Percentiles rank a stretch among this genome's conserved stretches.
These are phyloP conservation scores for Porcisia deanei DNA, from an alignment of 208 protist species.

Conservation along the genomic window DNA sequence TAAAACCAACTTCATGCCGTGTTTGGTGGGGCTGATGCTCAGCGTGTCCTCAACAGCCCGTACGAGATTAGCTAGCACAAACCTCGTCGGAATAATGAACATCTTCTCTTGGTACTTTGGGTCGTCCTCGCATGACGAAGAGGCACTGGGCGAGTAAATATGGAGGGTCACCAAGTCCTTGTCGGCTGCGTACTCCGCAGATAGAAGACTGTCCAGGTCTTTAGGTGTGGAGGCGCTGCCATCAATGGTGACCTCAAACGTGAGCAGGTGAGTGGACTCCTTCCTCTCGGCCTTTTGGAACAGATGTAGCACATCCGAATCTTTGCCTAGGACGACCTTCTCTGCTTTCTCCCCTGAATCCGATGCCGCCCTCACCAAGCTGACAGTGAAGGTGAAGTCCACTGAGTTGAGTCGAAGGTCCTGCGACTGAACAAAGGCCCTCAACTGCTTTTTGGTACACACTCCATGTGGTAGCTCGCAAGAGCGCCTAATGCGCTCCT, in stretches of 20 bases:
- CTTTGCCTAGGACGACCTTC: constrained; percentile 10
- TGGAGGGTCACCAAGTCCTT: constrained; percentile 50
- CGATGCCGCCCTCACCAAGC: not conserved
- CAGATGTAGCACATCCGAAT: constrained; percentile 29
- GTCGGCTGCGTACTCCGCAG: constrained; percentile 36
- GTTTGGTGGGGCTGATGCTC: not conserved
- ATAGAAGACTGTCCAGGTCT: constrained; percentile 17
- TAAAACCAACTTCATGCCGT: not conserved
- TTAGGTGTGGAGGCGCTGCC: not conserved
- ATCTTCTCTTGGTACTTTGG: constrained; percentile 34
- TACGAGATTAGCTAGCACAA: constrained; percentile 28
- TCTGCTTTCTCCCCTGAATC: not conserved
- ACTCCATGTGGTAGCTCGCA: constrained; percentile 34
- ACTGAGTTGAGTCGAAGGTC: constrained; percentile 65
- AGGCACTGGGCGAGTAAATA: constrained; percentile 32
- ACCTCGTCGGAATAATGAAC: constrained; percentile 48
- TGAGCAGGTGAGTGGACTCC: constrained; percentile 10
- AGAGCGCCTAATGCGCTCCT: constrained; percentile 50
- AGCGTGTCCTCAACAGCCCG: constrained; percentile 44
- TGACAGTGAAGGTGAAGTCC: constrained; percentile 50
- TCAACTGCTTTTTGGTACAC: constrained; percentile 32
- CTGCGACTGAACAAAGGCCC: constrained; percentile 43
- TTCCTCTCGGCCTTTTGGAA: constrained; percentile 12
- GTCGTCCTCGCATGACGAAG: not conserved
- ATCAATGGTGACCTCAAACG: constrained; percentile 35